phyloP scores from a whole-genome alignment of 768 basidiomycete species.

The Agaricus blazei region DNA sequence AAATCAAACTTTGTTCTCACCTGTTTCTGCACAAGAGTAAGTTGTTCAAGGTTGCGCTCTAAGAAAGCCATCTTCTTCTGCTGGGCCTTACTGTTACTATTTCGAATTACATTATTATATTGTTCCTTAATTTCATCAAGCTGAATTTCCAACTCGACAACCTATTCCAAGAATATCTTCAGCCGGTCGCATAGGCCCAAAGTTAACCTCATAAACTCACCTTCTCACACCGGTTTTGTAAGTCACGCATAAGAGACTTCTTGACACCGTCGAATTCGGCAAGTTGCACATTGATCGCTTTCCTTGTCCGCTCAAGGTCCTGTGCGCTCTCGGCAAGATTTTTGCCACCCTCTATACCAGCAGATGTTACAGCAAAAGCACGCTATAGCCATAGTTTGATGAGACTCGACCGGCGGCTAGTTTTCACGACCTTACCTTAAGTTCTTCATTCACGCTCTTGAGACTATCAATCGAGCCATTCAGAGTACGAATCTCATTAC shows the following conservation, averaged over 20 bases:
- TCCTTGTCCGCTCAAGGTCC: conserved; percentile 94
- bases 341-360: conserved; percentile 95
- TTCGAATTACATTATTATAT: conserved; percentile 97
- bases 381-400: conserved; percentile 47
- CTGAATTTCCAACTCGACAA: conserved; percentile 98
- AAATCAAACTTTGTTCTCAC: conserved; percentile 31
- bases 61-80: conserved; percentile 99
- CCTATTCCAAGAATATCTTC: conserved; percentile 41
- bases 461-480: conserved; percentile 87
- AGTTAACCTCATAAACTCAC: conserved; percentile 32
- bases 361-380: conserved; percentile 94
- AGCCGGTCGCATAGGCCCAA: neutral
- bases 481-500: conserved; percentile 78
- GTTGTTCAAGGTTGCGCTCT: conserved; percentile 92
- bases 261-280: conserved; percentile 99
- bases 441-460: conserved; percentile 95
- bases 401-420: conserved; percentile 1
- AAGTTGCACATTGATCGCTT: conserved; percentile 95
- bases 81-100: conserved; percentile 97
- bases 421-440: conserved; percentile 62
- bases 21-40: conserved; percentile 97
- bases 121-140: conserved; percentile 98
- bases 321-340: conserved; percentile 95
- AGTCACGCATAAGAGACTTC: conserved; percentile 96
- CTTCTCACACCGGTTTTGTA: conserved; percentile 99